Evolutionary conservation across 2,329 filamentous ascomycete genomes (phyloP), one percentile per base, ranked within the genome.

Genomic region (Neophaeococcomyces mojaviensis): DNA sequence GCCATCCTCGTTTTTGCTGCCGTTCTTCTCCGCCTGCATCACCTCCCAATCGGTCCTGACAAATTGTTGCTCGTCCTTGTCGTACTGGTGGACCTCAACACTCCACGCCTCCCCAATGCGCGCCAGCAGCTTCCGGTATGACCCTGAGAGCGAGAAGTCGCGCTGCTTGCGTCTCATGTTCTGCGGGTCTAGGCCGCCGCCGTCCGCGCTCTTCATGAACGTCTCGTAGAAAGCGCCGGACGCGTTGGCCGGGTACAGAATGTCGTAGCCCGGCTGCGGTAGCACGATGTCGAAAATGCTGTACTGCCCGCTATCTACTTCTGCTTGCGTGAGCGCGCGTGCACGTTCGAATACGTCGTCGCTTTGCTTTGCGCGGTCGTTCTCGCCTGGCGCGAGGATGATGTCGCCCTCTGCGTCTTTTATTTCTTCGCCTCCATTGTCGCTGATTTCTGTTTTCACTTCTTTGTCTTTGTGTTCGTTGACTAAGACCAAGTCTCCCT

Each of bases 261-360:
- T 78, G 57, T 95, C 88, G 68, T 82, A 96, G 15, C 92, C 92
- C 0, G 92, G 92, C n/a, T 85, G 82, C 2, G 94, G 90, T 2
- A 98, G 74, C 10, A 98, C 89, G 51, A 97, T 62, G 61, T 98
- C 92, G 59, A 86, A 88, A 57, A 98, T 84, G 31, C 75, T 79
- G 66, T 84, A 96, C 48, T 77, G 74, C 9, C 87, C 88, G 53
- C 80, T 86, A 20, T 75, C 73, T 2, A 81, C 86, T 62, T 98
- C 92, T n/a, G 83, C 81, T 3, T 78, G 78, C 2, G 81, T 84
- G 12, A 98, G 70, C 0, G 81, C 67, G 12, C 88, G 81, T 1
- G 88, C 89, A 30, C 84, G 81, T 51, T 77, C 73, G 57, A 81
- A 84, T 28, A 73, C 64, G 46, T 80, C 76, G 32, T 79, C 72